Percentiles rank a stretch among this genome's conserved stretches.
Evolutionary conservation across 257 asterid species (phyloP).

Genomic region (Solanum stenotomum): DNA sequence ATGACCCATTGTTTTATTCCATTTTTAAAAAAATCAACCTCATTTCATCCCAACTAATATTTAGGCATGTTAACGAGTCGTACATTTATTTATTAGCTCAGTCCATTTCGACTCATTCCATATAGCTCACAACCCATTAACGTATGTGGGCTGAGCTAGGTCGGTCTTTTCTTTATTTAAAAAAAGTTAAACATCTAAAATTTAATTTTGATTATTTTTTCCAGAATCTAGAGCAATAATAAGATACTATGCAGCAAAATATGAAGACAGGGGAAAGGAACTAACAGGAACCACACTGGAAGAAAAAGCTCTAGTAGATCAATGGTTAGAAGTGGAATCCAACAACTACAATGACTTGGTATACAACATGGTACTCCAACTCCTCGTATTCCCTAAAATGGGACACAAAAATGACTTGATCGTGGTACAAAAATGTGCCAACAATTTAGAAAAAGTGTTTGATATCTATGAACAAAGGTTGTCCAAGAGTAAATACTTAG

Average conservation of each 20-base stretch:
- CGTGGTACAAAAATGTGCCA: slow-evolving; percentile 31
- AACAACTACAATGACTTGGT: slow-evolving; percentile 68
- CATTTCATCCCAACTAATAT: neutral
- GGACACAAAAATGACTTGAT: slow-evolving; percentile 35
- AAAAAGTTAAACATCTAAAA: neutral
- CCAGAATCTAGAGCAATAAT: slow-evolving; percentile 85
- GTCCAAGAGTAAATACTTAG: slow-evolving; percentile 49
- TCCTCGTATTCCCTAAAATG: slow-evolving; percentile 43
- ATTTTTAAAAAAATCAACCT: neutral
- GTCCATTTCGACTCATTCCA: neutral
- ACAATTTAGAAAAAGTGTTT: slow-evolving; percentile 56
- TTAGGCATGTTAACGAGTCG: neutral
- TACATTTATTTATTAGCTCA: too few relatives aligned
- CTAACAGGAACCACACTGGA: slow-evolving; percentile 56
- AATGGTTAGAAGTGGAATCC: slow-evolving; percentile 79
- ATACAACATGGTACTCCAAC: slow-evolving; percentile 57
- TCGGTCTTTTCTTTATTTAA: neutral
- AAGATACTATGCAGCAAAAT: slow-evolving; percentile 71
- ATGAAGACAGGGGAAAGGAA: slow-evolving; percentile 29
- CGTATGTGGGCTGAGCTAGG: neutral
- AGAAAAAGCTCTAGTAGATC: slow-evolving; percentile 77
- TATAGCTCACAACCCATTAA: neutral
- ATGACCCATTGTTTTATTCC: neutral
- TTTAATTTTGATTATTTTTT: neutral
- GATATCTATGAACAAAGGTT: slow-evolving; percentile 72